Evolutionary conservation across 805 yeast species (phyloP), one percentile per base, ranked within the genome.

Genomic region (Scheffersomyces amazonensis): DNA sequence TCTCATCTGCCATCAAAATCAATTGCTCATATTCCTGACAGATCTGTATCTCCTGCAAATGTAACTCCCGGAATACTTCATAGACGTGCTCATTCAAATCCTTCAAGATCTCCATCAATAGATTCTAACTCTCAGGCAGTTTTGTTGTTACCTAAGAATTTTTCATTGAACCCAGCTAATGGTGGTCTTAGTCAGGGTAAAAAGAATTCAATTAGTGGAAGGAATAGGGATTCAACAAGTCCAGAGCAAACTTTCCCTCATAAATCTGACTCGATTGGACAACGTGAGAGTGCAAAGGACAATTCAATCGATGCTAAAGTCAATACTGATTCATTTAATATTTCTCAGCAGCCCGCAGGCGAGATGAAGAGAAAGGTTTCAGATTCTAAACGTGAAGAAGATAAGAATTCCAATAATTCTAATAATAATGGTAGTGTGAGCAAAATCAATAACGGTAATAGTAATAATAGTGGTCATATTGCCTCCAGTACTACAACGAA

Each of bases 111-210:
- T 41, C 36, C 40, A 21, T 34, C 50, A 6, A 19, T 43, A 7
- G 31, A 32, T 31, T 37, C 38, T 24, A 57, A 63, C n/a, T 56
- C 70, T 11, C 70, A 62, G 25, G 77, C 80, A 1, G 75, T 76
- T 16, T 63, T 76, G 18, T 54, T 76, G 34, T 61, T 76, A 35
- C 80, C 81, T 0, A 75, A 70, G 47, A 73, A 69, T 42, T 69
- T 69, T 37, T 60, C 73, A 4, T 52, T 64, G 6, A 54, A 54
- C 4, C 22, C 47, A 5, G 55, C 41, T 40, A 49, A 36, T 46
- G 32, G 23, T 31, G 31, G 37, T 5, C 13, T 16, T n/a, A 21
- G 24, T 9, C 15, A 22, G 3, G 23, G 29, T 17, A 31, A 38
- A 31, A 64, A 64, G 41, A 27, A n/a, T 24, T 24, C 13, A 24